phyloP scores from a whole-genome alignment of 352 stramenopile species.

The Phytophthora macrochlamydospora region DNA sequence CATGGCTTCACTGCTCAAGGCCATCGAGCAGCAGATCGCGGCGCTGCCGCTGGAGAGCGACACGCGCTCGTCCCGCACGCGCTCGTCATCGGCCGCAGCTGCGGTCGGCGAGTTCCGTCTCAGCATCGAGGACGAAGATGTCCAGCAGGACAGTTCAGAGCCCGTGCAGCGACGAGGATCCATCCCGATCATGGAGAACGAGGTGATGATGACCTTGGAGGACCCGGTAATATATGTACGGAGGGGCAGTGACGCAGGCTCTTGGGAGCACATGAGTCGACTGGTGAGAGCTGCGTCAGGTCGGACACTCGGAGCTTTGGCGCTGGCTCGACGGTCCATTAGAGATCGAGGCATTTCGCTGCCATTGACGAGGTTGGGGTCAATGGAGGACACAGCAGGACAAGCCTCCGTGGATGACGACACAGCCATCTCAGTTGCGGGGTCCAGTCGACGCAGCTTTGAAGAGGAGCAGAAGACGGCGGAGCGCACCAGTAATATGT shows the following conservation, averaged over 20 bases:
- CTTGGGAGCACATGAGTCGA: slow-evolving; percentile 39
- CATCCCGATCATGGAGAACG: slow-evolving; percentile 44
- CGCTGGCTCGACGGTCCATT: slow-evolving; percentile 8
- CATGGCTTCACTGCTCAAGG: slow-evolving; percentile 29
- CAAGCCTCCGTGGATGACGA: slow-evolving; percentile 7
- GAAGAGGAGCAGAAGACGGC: slow-evolving; percentile 16
- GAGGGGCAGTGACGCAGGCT: slow-evolving; percentile 8
- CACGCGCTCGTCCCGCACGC: slow-evolving; percentile 8
- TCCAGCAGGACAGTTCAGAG: slow-evolving; percentile 9
- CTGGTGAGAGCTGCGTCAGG: slow-evolving; percentile 35
- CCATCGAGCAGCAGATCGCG: slow-evolving; percentile 41
- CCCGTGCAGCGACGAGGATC: slow-evolving; percentile 20
- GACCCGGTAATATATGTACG: slow-evolving; percentile 8
- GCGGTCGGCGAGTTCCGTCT: slow-evolving; percentile 28
- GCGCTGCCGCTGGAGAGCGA: slow-evolving; percentile 30
- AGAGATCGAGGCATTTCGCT: slow-evolving; percentile 34
- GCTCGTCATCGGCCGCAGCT: slow-evolving; percentile 19
- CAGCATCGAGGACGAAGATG: slow-evolving; percentile 20
- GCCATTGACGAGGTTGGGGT: slow-evolving; percentile 24
- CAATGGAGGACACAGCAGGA: slow-evolving; percentile 14
- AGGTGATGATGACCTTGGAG: slow-evolving; percentile 23
- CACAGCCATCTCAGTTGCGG: slow-evolving; percentile 15
- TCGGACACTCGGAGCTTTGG: slow-evolving; percentile 34
- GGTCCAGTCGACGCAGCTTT: slow-evolving; percentile 17
- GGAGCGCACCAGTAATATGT: slow-evolving; percentile 4